A percentile compares a stretch with the other conserved stretches of the same genome.
Conservation (phyloP, 306 rosid species). For the Hylodesmum podocarpum region DNA sequence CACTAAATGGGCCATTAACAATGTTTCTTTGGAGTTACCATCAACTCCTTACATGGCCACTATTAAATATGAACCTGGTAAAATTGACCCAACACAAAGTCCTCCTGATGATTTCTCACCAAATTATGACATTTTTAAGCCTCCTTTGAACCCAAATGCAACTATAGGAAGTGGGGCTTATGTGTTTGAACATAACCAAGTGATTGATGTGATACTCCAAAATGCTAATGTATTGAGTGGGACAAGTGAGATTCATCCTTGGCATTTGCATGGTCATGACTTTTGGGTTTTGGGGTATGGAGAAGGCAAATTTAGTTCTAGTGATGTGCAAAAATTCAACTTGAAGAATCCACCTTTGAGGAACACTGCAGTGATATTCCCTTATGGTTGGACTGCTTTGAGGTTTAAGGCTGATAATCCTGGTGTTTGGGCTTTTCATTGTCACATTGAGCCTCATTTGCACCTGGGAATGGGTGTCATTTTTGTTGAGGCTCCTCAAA, state of each 20-base stretch:
- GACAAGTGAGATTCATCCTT: slow-evolving; percentile 64
- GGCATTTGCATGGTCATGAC: slow-evolving; percentile 88
- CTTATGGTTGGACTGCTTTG: slow-evolving; percentile 71
- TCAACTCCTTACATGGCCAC: slow-evolving; percentile 62
- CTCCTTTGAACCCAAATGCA: slow-evolving; percentile 39
- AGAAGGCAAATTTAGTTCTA: slow-evolving; percentile 61
- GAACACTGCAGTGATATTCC: slow-evolving; percentile 62
- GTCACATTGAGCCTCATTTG: slow-evolving; percentile 74
- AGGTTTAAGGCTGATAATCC: slow-evolving; percentile 66
- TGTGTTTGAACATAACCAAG: slow-evolving; percentile 22
- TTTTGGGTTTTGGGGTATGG: slow-evolving; percentile 83
- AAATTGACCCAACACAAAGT: slow-evolving; percentile 19
- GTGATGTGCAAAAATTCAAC: too few relatives aligned
- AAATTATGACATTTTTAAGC: slow-evolving; percentile 46
- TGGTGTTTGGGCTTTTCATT: slow-evolving; percentile 78
- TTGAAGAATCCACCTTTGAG: slow-evolving; percentile 63
- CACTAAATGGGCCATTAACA: slow-evolving; percentile 69
- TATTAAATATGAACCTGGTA: slow-evolving; percentile 35
- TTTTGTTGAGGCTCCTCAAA: slow-evolving; percentile 47
- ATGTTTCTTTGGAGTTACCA: slow-evolving; percentile 54
- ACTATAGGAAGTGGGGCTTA: slow-evolving; percentile 47
- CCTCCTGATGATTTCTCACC: slow-evolving; percentile 49
- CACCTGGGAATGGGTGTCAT: slow-evolving; percentile 75
- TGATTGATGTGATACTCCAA: slow-evolving; percentile 64
- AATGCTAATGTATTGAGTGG: slow-evolving; percentile 42